Conservation (phyloP, 176 grass and related monocot species). For the Luzula sylvatica region DNA sequence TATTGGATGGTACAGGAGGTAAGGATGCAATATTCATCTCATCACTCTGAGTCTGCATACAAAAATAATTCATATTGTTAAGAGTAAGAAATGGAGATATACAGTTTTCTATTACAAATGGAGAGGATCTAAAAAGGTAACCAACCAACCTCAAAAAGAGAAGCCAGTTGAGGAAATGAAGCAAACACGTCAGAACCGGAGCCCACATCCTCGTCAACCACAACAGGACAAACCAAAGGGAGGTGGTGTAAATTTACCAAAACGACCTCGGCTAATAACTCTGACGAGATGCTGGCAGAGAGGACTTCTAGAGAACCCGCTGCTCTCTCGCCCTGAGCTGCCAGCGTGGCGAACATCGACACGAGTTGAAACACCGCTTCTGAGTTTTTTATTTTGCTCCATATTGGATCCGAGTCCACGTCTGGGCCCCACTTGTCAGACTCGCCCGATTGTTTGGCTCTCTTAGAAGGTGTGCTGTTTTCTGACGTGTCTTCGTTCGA, state of each 20-base stretch:
- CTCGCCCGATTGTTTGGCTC: conserved; percentile 41
- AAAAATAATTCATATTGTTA: too few relatives aligned
- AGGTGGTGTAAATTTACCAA: conserved; percentile 87
- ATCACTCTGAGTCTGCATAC: too few relatives aligned
- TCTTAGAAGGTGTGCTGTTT: conserved; percentile 38
- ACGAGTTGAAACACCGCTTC: conserved; percentile 91
- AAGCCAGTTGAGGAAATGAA: conserved; percentile 38
- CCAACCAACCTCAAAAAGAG: conserved; percentile 48
- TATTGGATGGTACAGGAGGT: too few relatives aligned
- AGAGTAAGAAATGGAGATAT: conserved; percentile 19
- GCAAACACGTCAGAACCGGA: conserved; percentile 26
- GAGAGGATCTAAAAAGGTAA: conserved; percentile 6
- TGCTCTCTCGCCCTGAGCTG: conserved; percentile 74
- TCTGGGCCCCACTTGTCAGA: too few relatives aligned
- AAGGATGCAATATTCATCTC: too few relatives aligned
- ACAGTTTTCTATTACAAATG: conserved; percentile 10
- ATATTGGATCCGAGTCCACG: conserved; percentile 10
- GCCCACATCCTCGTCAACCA: conserved; percentile 27
- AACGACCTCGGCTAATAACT: conserved; percentile 89
- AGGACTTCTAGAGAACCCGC: conserved; percentile 71
- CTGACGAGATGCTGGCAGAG: conserved; percentile 69
- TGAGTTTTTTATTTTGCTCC: conserved; percentile 41
- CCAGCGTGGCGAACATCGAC: conserved; percentile 81
- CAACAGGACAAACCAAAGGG: conserved; percentile 41
- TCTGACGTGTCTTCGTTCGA: conserved; percentile 36